These are phyloP conservation scores for Quillaja saponaria DNA, from an alignment of 306 rosid genomes.

Conservation along the genomic window DNA sequence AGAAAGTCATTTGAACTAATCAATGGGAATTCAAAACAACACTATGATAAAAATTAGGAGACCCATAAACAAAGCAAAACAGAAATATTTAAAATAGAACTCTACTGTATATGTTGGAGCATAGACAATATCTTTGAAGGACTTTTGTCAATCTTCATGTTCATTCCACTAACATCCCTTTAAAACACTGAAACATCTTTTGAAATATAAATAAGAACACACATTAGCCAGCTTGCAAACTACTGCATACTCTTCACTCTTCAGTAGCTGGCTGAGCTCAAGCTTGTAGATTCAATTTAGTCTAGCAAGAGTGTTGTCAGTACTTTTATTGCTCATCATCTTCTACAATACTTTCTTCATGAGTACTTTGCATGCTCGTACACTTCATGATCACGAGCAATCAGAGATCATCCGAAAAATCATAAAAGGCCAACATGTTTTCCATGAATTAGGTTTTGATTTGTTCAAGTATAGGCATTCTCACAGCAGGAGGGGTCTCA, in stretches of 20 bases:
- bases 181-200: not conserved
- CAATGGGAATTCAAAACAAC: not conserved
- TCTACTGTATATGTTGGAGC: not conserved
- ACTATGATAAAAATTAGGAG: not conserved
- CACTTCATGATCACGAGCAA: slow-evolving; percentile 29
- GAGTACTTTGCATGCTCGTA: slow-evolving; percentile 43
- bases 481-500: not conserved
- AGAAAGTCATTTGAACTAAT: too few relatives aligned
- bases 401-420: slow-evolving; percentile 13
- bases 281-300: slow-evolving; percentile 28
- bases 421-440: slow-evolving; percentile 33
- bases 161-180: slow-evolving; percentile 1
- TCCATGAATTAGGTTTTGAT: slow-evolving; percentile 35
- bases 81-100: not conserved
- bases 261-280: not conserved
- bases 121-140: not conserved
- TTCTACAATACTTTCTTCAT: slow-evolving; percentile 12
- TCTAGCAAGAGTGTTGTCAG: slow-evolving; percentile 10
- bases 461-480: slow-evolving; percentile 22
- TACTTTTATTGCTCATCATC: slow-evolving; percentile 25
- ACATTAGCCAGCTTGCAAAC: slow-evolving; percentile 11
- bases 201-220: slow-evolving; percentile 27
- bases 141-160: slow-evolving; percentile 5
- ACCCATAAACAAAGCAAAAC: not conserved
- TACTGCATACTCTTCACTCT: slow-evolving; percentile 4